phyloP scores from a whole-genome alignment of 108 stramenopile species.

The Cyclotella atomus region DNA sequence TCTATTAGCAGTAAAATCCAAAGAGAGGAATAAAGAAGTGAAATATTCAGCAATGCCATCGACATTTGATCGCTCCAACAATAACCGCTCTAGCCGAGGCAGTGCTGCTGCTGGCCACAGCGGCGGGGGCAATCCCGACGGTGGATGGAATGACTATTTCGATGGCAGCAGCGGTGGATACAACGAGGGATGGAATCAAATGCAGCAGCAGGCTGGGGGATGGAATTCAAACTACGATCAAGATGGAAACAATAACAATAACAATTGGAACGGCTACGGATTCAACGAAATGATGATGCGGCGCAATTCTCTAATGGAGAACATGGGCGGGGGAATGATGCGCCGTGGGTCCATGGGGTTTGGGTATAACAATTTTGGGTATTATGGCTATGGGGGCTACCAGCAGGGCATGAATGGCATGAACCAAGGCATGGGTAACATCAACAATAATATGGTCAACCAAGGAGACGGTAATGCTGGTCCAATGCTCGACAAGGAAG shows the following conservation, averaged over 20 bases:
- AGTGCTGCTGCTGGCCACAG: neutral
- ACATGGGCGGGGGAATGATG: neutral
- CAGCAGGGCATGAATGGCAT: neutral
- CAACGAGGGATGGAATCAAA: neutral
- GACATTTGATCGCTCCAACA: neutral
- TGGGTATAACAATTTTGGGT: neutral
- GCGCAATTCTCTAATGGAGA: neutral
- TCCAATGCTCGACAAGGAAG: no score
- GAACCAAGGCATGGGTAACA: neutral
- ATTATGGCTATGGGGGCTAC: neutral
- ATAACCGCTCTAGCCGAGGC: neutral
- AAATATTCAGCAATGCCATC: no score
- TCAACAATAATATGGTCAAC: neutral
- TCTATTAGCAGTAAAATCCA: neutral
- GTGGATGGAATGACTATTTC: neutral
- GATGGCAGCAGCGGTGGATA: neutral
- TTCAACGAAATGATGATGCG: neutral
- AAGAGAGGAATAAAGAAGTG: no score
- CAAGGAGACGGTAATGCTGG: neutral
- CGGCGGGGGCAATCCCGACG: neutral
- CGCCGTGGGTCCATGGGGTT: conserved; percentile 7
- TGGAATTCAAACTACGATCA: neutral
- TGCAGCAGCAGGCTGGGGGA: no score
- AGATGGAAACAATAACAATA: neutral
- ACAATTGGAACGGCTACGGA: neutral